Evolutionary conservation across 345 rosid species (phyloP).

Genomic region (Theobroma cacao): DNA sequence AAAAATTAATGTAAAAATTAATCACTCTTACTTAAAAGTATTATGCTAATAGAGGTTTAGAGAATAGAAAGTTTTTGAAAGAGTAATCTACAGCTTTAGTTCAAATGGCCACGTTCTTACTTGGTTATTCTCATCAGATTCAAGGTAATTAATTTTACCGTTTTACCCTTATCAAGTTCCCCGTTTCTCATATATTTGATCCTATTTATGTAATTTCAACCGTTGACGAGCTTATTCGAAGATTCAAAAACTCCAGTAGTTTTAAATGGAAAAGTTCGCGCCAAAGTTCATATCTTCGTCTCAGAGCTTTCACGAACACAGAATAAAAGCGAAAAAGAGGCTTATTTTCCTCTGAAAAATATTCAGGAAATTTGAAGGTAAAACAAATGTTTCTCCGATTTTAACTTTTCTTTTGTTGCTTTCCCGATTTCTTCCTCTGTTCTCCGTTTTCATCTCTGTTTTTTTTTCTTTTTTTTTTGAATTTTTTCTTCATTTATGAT

Average conservation of each 20-base stretch:
- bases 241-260: background rate
- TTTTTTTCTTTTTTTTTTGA: background rate
- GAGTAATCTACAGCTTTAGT: too few species aligned
- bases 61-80: too few species aligned
- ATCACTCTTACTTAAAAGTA: too few species aligned
- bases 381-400: background rate
- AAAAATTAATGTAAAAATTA: too few species aligned
- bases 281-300: background rate
- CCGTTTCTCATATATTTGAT: too few species aligned
- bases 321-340: background rate
- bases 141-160: too few species aligned
- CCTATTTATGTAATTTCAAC: too few species aligned
- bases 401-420: background rate
- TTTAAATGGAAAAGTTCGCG: background rate
- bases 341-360: background rate
- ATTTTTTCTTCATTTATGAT: background rate
- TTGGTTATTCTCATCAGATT: too few species aligned
- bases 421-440: background rate
- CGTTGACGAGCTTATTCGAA: too few species aligned
- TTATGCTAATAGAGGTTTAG: too few species aligned
- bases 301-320: background rate
- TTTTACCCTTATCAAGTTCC: too few species aligned
- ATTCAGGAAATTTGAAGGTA: background rate
- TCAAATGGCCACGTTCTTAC: too few species aligned
- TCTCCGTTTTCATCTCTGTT: background rate